Evolutionary conservation across 148 eudicot genomes (phyloP), one percentile per base, ranked within the genome.

Genomic region (Dianthus caryophyllus): DNA sequence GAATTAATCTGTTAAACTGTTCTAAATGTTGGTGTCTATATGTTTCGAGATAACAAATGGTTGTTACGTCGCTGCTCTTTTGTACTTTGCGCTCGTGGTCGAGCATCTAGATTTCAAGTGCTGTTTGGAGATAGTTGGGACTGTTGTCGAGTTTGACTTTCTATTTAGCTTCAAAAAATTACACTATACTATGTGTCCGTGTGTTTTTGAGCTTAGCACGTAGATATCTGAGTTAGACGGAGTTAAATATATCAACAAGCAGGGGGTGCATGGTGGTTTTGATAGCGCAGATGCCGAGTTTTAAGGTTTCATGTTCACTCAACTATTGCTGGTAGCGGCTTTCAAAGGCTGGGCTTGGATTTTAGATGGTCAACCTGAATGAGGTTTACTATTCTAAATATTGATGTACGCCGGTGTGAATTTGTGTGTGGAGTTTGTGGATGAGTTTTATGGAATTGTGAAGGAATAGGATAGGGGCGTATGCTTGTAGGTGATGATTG

Each of bases 401-500:
- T n/a, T 14, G 25, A 30, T 30, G 22, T 59, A 31, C 12, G 8
- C 41, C 16, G 2, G n/a, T 59, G 43, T 29, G 12, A 31, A 30
- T 30, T 56, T 8, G 5, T 33, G 3, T 33, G 39, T 31, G 22
- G 18, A n/a, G n/a, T n/a, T 15, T 18, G 44, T 11, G 2, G n/a
- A 15, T 6, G n/a, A 9, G 30, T n/a, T 4, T 31, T 27, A 27
- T 27, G 38, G 61, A 29, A 59, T 33, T 30, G 9, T 17, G 55
- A 51, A 15, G 55, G 43, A 59, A 31, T 59, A 56, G 61, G 61
- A 56, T 27, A 56, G 7, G 60, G 60, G n/a, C 29, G 17, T 27
- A 31, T 9, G 0, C 22, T 27, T 33, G 8, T 33, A 33, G 39
- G 14, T 55, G 17, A 14, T 11, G 27, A 24, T 54, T 55, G 60